Evolutionary conservation across 768 basidiomycete species (phyloP), one percentile per base, ranked within the genome.

Genomic region (Steccherinum ochraceum): DNA sequence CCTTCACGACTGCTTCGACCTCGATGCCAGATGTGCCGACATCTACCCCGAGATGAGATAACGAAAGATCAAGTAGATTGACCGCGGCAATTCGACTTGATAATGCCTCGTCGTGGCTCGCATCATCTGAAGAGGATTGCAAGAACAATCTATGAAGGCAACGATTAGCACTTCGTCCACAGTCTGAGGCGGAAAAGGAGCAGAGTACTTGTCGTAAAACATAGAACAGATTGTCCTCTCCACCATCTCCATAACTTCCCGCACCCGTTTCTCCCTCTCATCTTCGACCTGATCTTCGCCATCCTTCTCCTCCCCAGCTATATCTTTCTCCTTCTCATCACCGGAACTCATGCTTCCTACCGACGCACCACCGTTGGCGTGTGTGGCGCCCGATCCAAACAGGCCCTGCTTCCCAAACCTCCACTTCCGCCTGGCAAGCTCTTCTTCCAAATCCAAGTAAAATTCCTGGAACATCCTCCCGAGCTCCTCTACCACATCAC

Each of bases 1-100:
- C 70, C 49, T 73, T 77, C 0, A 93, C 78, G 7, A 96, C 80
- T 2, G 69, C 67, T 44, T 85, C 76, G 12, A 95, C 69, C 20
- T 70, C 70, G 45, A 75, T 57, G 3, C 76, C 69, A 1, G 69
- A 70, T 3, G 64, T 56, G 2, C 81, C 83, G 0, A 90, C 80
- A 48, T 91, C 84, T 7, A 98, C 77, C 13, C 94, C 95, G 1
- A 99, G 79, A 68, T 98, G 93, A 35, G 87, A 85, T 10, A 98
- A 71, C 2, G 83, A 78, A 0, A 99, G 72, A 64, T 97, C 95
- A 1, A 98, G 74, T 75, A 93, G 80, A 57, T 94, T 93, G 42
- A 99, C 73, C 1, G 93, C 94, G 12, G 92, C 91, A 13, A 97
- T 84, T 4, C 94, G 82, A 61, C 83, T 88, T 0, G 93, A 83